Evolutionary conservation across 169 alveolate species (phyloP).

Genomic region (Eimeria acervulina): DNA sequence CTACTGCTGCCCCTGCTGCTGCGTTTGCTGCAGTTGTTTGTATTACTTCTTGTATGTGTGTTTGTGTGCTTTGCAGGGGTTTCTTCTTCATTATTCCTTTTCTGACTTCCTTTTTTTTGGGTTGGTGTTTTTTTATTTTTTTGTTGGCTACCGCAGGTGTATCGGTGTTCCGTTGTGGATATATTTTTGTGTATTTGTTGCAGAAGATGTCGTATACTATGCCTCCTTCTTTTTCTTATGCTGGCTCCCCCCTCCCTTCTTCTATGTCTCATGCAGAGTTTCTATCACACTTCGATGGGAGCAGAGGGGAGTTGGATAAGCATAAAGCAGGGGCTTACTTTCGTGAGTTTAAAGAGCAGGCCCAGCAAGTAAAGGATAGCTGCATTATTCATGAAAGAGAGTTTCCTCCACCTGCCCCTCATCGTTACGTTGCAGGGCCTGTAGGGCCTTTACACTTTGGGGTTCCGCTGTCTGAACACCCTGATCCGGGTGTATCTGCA

Average conservation of each 20-base stretch:
- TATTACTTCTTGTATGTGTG: not conserved
- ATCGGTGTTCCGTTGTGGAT: not conserved
- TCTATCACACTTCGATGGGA: constrained; percentile 8
- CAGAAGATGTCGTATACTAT: no score
- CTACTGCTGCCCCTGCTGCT: not conserved
- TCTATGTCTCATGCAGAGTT: not conserved
- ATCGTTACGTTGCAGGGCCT: not conserved
- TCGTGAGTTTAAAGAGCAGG: not conserved
- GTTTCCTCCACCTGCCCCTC: not conserved
- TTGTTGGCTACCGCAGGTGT: not conserved
- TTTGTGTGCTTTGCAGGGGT: not conserved
- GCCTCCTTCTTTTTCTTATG: no score
- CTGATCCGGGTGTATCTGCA: constrained; percentile 87
- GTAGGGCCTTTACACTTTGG: constrained; percentile 71
- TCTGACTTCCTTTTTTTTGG: no score
- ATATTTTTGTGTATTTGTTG: no score
- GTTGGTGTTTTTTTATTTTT: not conserved
- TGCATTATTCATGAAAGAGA: constrained; percentile 16
- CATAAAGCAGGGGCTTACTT: constrained; percentile 15
- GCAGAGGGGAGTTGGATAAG: not conserved
- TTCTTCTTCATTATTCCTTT: not conserved
- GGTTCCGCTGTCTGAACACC: constrained; percentile 66
- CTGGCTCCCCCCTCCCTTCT: no score
- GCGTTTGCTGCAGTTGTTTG: not conserved
- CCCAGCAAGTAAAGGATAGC: not conserved